phyloP scores from a whole-genome alignment of 2,329 filamentous ascomycete species.

The Uncinocarpus reesii region DNA sequence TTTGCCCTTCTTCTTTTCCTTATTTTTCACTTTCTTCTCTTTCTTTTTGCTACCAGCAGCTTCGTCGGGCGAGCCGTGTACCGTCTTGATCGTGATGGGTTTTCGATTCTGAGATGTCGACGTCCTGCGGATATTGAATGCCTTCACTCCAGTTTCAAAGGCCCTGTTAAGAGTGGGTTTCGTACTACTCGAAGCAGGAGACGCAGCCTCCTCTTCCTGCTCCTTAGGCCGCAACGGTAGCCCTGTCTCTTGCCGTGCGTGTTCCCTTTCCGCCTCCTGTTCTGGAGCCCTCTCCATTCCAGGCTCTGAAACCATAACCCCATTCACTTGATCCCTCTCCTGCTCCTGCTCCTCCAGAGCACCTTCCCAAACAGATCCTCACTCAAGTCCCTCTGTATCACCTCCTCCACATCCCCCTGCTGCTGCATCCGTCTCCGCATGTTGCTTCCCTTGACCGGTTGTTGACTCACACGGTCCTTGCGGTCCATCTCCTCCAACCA shows the following conservation, averaged over 20 bases:
- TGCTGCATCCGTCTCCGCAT: background rate
- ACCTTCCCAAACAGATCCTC: slow-evolving; percentile 1
- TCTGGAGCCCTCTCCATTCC: background rate
- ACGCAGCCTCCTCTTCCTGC: background rate
- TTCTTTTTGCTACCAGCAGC: background rate
- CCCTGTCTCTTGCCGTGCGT: background rate
- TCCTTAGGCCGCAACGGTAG: background rate
- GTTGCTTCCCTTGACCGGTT: background rate
- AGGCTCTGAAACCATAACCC: background rate
- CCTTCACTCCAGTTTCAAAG: slow-evolving; percentile 9
- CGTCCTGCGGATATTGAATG: slow-evolving; percentile 10
- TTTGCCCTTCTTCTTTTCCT: slow-evolving; percentile 6
- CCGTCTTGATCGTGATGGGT: slow-evolving; percentile 1
- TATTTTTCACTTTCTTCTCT: slow-evolving; percentile 9
- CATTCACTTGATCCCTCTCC: slow-evolving; percentile 6
- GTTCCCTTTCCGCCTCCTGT: background rate
- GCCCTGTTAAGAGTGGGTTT: background rate
- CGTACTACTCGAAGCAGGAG: background rate
- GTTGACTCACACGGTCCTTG: background rate
- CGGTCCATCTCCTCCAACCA: background rate
- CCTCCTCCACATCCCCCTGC: background rate
- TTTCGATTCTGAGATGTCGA: background rate
- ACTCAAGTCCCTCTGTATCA: background rate
- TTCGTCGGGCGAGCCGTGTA: background rate
- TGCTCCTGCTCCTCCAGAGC: slow-evolving; percentile 1